Conservation (phyloP, 768 basidiomycete species). For the Boletales sp. region DNA sequence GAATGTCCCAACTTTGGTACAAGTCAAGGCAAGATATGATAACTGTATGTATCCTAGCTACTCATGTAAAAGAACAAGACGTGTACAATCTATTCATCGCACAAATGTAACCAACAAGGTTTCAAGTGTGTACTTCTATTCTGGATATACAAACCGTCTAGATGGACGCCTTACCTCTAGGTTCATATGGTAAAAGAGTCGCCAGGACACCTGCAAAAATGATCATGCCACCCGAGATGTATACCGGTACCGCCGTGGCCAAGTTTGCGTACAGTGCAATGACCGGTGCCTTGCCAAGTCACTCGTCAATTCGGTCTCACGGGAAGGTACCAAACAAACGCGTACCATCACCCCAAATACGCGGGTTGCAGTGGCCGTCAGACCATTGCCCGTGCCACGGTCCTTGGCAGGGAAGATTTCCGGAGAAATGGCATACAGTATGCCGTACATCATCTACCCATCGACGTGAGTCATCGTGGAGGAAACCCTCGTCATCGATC, state of each 20-base stretch:
- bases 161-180: slow-evolving; percentile 68
- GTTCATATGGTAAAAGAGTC: slow-evolving; percentile 68
- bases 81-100: too few species aligned
- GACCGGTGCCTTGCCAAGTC: slow-evolving; percentile 47
- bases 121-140: not conserved
- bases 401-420: slow-evolving; percentile 72
- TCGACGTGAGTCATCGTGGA: not conserved
- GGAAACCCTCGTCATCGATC: not conserved
- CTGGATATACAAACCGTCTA: slow-evolving; percentile 25
- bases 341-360: slow-evolving; percentile 69
- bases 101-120: too few species aligned
- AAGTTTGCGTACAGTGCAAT: slow-evolving; percentile 70
- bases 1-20: too few species aligned
- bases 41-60: too few species aligned
- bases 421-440: slow-evolving; percentile 66
- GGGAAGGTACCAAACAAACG: not conserved
- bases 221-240: slow-evolving; percentile 63
- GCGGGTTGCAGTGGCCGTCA: slow-evolving; percentile 56
- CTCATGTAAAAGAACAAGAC: too few species aligned
- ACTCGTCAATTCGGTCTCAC: not conserved
- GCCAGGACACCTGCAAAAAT: slow-evolving; percentile 58
- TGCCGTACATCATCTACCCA: slow-evolving; percentile 68
- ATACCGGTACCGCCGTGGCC: slow-evolving; percentile 64
- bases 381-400: slow-evolving; percentile 68
- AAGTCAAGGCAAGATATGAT: too few species aligned